Base-by-base conservation (phyloP, 2,329 filamentous ascomycete genomes). In the Talaromyces atroroseus region DNA sequence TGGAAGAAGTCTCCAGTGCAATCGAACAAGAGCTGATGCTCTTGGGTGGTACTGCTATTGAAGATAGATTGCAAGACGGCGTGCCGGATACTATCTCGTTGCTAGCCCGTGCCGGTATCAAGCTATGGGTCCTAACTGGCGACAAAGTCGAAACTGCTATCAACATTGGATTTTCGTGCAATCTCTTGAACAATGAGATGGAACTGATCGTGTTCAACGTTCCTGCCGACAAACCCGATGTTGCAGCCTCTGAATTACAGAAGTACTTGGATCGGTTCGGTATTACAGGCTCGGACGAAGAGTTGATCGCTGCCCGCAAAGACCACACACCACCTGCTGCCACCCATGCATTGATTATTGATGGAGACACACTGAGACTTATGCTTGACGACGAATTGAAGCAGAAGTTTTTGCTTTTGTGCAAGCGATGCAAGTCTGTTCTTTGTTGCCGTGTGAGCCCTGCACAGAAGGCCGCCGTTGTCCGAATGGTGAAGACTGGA, bases 61-160 rank as follows among this genome's bases (percentile, higher is more conserved):
- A 99, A 74, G 94, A 99, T 78, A 86, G 92, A 64, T 80, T 99
- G 26, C 94, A 99, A 74, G 94, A 99, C 64, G 94, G 92, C 58
- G 94, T 99, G 3, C 94, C 94, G 6, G 94, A 97, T 68, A 92
- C 94, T 0, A 99, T 99, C 65, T 89, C 88, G 51, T 77, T 99
- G 46, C 84, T 99, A 52, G 92, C 88, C 29, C 85, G 91, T 66
- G 94, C 94, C 54, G 95, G 95, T 70, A 96, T 99, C 74, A 99
- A 99, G 74, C 83, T 99, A 7, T 99, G 94, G 94, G 94, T 99
- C 54, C 78, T 99, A 62, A 99, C 94, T 16, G 94, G 95, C 61
- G 94, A 99, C 80, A 99, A 97, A 74, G 92, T 97, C 32, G 94
- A 99, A 75, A 99, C 94, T 23, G 94, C 95, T 57, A 99, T 99